Percentiles rank a stretch among this genome's conserved stretches.
phyloP scores from a whole-genome alignment of 257 asterid genomes.

The Voacanga thouarsii region DNA sequence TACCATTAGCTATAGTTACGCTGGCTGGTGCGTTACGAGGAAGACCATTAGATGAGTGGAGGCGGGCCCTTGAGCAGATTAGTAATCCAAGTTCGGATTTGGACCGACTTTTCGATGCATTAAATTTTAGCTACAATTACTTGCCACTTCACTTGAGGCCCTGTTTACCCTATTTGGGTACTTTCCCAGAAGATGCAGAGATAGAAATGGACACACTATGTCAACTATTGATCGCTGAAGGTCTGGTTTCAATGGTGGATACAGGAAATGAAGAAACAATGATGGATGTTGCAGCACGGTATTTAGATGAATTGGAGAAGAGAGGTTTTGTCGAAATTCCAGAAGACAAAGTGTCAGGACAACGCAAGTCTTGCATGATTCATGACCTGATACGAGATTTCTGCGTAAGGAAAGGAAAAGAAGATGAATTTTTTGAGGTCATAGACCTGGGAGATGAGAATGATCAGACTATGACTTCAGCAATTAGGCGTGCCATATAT shows the following conservation, averaged over 20 bases:
- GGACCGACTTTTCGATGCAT: not conserved
- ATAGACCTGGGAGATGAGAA: not conserved
- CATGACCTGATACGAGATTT: slow-evolving; percentile 13
- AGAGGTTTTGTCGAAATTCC: slow-evolving; percentile 12
- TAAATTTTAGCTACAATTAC: slow-evolving; percentile 6
- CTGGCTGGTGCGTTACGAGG: not conserved
- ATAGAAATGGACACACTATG: slow-evolving; percentile 14
- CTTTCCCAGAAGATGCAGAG: slow-evolving; percentile 18
- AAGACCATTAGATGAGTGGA: not conserved
- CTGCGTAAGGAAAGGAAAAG: slow-evolving; percentile 13
- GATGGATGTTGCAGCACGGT: slow-evolving; percentile 10
- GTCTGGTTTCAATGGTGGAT: not conserved
- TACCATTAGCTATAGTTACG: slow-evolving; percentile 6
- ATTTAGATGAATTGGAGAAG: not conserved
- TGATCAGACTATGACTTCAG: not conserved
- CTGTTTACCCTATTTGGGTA: slow-evolving; percentile 31
- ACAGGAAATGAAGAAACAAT: not conserved
- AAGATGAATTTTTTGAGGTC: slow-evolving; percentile 4
- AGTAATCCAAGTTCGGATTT: not conserved
- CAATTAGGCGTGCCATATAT: slow-evolving; percentile 15
- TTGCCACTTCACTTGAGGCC: slow-evolving; percentile 22
- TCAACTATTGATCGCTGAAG: slow-evolving; percentile 29
- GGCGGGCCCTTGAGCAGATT: not conserved
- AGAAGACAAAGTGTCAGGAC: slow-evolving; percentile 5
- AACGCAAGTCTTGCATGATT: not conserved